Evolutionary conservation across 2,329 filamentous ascomycete genomes (phyloP).

Genomic region (Monascus ruber): DNA sequence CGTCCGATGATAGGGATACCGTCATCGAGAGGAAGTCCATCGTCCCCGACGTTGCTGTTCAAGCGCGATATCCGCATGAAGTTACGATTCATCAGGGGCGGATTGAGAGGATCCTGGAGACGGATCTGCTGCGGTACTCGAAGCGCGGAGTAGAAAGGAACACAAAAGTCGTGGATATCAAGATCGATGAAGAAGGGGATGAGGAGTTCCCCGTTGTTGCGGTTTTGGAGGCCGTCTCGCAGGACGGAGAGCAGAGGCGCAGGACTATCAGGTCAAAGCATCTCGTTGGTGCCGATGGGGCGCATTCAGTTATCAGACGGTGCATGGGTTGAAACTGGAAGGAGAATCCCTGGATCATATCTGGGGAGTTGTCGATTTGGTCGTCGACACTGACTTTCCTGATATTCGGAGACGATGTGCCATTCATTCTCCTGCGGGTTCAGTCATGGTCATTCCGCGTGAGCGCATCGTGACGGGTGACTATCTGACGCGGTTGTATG

Average conservation of each 20-base stretch:
- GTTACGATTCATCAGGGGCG: constrained; percentile 60
- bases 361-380: constrained; percentile 67
- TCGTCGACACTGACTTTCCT: constrained; percentile 62
- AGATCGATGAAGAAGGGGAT: constrained; percentile 41
- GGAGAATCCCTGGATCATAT: constrained; percentile 61
- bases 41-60: constrained; percentile 44
- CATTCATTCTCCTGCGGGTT: constrained; percentile 62
- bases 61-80: constrained; percentile 59
- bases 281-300: constrained; percentile 60
- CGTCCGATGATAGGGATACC: constrained; percentile 34
- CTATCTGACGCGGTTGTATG: constrained; percentile 59
- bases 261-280: constrained; percentile 52
- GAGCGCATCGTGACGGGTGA: constrained; percentile 51
- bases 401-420: constrained; percentile 73
- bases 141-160: constrained; percentile 48
- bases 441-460: constrained; percentile 68
- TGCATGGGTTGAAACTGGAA: constrained; percentile 41
- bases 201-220: constrained; percentile 26
- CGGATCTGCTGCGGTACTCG: constrained; percentile 52
- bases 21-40: constrained; percentile 53
- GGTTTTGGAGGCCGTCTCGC: constrained; percentile 15
- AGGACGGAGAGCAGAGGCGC: constrained; percentile 6
- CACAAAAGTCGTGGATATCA: constrained; percentile 53
- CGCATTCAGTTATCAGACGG: constrained; percentile 54
- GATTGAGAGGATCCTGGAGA: constrained; percentile 60